These are phyloP conservation scores for Nitzschia sp. DNA, from an alignment of 108 stramenopile genomes.

Conservation along the genomic window DNA sequence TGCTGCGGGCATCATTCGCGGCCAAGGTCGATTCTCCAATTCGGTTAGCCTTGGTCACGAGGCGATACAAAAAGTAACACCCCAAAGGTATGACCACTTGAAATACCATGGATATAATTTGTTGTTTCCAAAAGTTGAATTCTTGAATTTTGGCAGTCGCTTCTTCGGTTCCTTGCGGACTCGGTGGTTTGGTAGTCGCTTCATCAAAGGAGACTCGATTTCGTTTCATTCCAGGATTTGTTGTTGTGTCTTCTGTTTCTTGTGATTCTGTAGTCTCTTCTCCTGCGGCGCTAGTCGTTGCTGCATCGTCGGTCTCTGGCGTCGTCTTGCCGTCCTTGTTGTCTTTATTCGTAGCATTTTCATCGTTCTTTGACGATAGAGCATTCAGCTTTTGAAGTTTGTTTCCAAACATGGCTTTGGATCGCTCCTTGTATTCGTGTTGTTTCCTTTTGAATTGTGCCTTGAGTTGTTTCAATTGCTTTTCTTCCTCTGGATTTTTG, in stretches of 20 bases:
- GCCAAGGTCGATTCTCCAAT: conserved; percentile 6
- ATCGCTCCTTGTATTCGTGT: conserved; percentile 33
- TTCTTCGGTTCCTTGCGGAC: not conserved
- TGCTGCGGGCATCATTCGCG: not conserved
- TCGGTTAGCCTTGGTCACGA: not conserved
- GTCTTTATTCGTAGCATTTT: not conserved
- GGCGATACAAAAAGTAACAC: conserved; percentile 16
- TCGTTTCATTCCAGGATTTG: not conserved
- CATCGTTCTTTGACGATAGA: not conserved
- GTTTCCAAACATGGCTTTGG: conserved; percentile 43
- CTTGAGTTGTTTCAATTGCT: conserved; percentile 31
- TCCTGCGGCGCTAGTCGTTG: not conserved
- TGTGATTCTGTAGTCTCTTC: not conserved
- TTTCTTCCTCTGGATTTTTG: conserved; percentile 19
- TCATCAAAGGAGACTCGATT: conserved; percentile 1
- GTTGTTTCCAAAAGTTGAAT: conserved; percentile 8
- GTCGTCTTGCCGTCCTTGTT: not conserved
- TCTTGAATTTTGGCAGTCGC: not conserved
- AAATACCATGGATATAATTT: not conserved
- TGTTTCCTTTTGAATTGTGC: conserved; percentile 36
- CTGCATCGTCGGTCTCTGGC: not conserved
- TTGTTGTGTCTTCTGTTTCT: not conserved
- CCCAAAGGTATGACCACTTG: conserved; percentile 17
- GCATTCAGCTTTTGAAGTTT: conserved; percentile 15
- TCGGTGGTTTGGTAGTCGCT: not conserved